Percentiles rank a stretch among this genome's conserved stretches.
Conservation (phyloP, 1,139 yeast species). For the Yamadazyma spencermartinsiae region DNA sequence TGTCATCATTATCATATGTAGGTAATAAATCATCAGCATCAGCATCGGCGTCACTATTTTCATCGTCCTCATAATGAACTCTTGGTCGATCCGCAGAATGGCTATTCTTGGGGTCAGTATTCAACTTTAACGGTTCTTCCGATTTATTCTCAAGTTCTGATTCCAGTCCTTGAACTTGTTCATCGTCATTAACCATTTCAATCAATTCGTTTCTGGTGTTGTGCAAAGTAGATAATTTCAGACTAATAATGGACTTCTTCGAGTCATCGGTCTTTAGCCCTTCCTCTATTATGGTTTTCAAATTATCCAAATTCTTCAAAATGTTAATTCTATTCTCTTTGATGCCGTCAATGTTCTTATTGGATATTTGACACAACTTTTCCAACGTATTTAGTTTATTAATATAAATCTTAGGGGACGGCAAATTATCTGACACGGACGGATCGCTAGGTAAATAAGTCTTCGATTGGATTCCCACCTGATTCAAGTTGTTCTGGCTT, state of each 20-base stretch:
- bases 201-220: slow-evolving; percentile 48
- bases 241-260: slow-evolving; percentile 42
- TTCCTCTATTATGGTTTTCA: slow-evolving; percentile 42
- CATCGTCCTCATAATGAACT: slow-evolving; percentile 6
- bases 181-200: slow-evolving; percentile 38
- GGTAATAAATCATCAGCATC: slow-evolving; percentile 28
- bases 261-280: slow-evolving; percentile 47
- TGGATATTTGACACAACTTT: slow-evolving; percentile 39
- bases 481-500: slow-evolving; percentile 40
- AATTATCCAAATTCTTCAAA: slow-evolving; percentile 40
- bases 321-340: slow-evolving; percentile 41
- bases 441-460: slow-evolving; percentile 44
- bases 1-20: slow-evolving; percentile 30
- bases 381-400: slow-evolving; percentile 47
- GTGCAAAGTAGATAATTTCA: slow-evolving; percentile 34
- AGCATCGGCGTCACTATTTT: slow-evolving; percentile 18
- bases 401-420: slow-evolving; percentile 52
- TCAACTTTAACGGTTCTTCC: background rate
- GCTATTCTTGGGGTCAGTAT: slow-evolving; percentile 27
- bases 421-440: slow-evolving; percentile 45
- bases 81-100: slow-evolving; percentile 15
- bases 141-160: background rate
- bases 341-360: slow-evolving; percentile 37
- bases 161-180: slow-evolving; percentile 1
- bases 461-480: slow-evolving; percentile 45